Percentiles rank a stretch among this genome's conserved stretches.
Conservation (phyloP, 2,329 filamentous ascomycete genomes). For the Myrmaecium sp. region DNA sequence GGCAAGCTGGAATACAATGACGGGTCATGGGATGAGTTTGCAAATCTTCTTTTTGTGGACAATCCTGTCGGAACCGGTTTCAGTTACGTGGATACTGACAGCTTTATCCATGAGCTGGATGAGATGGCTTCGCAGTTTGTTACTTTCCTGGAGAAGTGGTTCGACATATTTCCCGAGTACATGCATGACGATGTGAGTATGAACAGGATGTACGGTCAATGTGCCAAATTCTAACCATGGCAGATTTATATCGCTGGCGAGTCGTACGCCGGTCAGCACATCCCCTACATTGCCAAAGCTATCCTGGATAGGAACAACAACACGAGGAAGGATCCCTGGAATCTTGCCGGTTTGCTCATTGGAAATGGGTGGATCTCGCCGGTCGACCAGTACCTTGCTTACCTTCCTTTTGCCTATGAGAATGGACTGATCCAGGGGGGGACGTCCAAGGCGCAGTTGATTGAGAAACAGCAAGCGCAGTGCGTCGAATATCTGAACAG, state of each 20-base stretch:
- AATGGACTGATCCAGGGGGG: constrained; percentile 54
- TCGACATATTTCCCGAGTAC: constrained; percentile 78
- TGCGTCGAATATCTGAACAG: constrained; percentile 48
- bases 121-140: constrained; percentile 85
- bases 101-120: constrained; percentile 67
- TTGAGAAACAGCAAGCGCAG: constrained; percentile 51
- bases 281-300: constrained; percentile 86
- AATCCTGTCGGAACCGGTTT: constrained; percentile 94
- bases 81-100: constrained; percentile 86
- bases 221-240: background rate
- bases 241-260: constrained; percentile 91
- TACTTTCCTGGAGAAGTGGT: constrained; percentile 81
- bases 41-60: constrained; percentile 91
- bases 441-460: constrained; percentile 42
- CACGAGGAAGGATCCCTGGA: constrained; percentile 43
- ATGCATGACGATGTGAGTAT: constrained; percentile 70
- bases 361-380: constrained; percentile 97
- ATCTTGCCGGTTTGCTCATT: constrained; percentile 70
- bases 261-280: constrained; percentile 92
- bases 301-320: constrained; percentile 73
- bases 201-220: too few species aligned
- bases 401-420: constrained; percentile 66
- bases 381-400: constrained; percentile 73
- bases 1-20: constrained; percentile 62
- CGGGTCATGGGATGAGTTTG: constrained; percentile 97